Base-by-base conservation (phyloP, 768 basidiomycete genomes). In the Mycena epipterygia region DNA sequence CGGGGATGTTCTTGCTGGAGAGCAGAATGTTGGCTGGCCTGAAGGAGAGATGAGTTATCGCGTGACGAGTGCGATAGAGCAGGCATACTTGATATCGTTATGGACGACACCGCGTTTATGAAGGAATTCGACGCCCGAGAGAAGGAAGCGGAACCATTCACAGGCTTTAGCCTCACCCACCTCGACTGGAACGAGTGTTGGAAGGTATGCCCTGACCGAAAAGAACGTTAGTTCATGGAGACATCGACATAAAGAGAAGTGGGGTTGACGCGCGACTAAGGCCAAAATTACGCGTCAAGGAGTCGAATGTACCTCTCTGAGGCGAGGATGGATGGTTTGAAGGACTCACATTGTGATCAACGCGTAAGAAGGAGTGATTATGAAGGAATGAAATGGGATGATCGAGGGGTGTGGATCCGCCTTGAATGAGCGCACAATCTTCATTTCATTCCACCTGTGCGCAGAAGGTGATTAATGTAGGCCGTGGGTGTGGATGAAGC, bases 11-110 rank as follows among this genome's bases (percentile, higher is more conserved):
- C 72, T 91, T 86, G 63, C 83, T 81, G 0, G 94, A 93, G 52
- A 99, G 85, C 2, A 99, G 87, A 74, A 99, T 95, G 77, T 99
- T 99, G 19, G 96, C 95, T 1, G 96, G 96, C 75, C 95, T 97
- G 72, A 12, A 61, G 39, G 42, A 51, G 19, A 19, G 30, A 56
- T 37, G 37, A 46, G 51, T 14, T 62, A 71, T 58, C 4, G 25
- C 70, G 53, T 63, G 62, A 21, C 46, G n/a, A 65, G 48, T 23
- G 23, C 9, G 6, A 71, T 42, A 7, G 58, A 42, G n/a, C 17
- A 27, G 9, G 82, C 91, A 33, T 76, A 95, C 93, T 97, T 97
- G 85, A 97, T 95, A 77, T 97, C 96, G 79, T 97, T 97, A 79
- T 97, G 96, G 0, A 95, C 93, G 42, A 95, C 91, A 57, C 95